Percentiles rank a stretch among this genome's conserved stretches.
Conservation (phyloP, 1,139 yeast genomes). For the Insectozyma bohioensis region DNA sequence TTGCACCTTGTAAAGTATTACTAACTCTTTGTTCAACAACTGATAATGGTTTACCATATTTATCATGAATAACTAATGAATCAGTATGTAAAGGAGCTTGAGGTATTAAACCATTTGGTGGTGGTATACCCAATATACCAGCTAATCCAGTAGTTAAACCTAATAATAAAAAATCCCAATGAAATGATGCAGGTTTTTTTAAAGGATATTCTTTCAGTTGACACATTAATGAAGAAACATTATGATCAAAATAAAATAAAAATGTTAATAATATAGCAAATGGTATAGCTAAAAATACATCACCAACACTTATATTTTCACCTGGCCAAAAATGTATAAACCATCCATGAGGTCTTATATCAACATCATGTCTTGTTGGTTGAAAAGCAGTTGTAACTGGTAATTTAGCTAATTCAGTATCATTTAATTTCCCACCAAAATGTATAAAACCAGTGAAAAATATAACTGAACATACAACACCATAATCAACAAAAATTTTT, state of each 20-base stretch:
- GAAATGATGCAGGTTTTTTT: constrained; percentile 84
- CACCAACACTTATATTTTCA: constrained; percentile 59
- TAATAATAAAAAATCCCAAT: constrained; percentile 84
- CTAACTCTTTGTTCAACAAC: constrained; percentile 91
- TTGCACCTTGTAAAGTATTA: constrained; percentile 78
- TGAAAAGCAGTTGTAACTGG: constrained; percentile 74
- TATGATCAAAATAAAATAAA: constrained; percentile 90
- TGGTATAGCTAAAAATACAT: constrained; percentile 87
- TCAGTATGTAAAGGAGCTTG: constrained; percentile 94
- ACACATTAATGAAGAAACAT: constrained; percentile 89
- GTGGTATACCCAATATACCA: constrained; percentile 87
- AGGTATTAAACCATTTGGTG: constrained; percentile 95
- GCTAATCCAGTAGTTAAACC: constrained; percentile 87
- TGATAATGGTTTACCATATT: constrained; percentile 41
- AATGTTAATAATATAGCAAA: constrained; percentile 84
- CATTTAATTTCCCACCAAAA: constrained; percentile 72
- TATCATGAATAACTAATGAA: constrained; percentile 64
- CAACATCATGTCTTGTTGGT: constrained; percentile 54
- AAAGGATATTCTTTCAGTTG: constrained; percentile 81
- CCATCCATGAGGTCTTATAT: constrained; percentile 58
- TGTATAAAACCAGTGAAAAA: constrained; percentile 92
- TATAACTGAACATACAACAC: constrained; percentile 77
- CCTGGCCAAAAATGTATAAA: constrained; percentile 74
- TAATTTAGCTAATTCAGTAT: constrained; percentile 53
- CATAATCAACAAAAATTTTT: constrained; percentile 78